Conservation (phyloP, 257 asterid species). For the Osmanthus fragrans region DNA sequence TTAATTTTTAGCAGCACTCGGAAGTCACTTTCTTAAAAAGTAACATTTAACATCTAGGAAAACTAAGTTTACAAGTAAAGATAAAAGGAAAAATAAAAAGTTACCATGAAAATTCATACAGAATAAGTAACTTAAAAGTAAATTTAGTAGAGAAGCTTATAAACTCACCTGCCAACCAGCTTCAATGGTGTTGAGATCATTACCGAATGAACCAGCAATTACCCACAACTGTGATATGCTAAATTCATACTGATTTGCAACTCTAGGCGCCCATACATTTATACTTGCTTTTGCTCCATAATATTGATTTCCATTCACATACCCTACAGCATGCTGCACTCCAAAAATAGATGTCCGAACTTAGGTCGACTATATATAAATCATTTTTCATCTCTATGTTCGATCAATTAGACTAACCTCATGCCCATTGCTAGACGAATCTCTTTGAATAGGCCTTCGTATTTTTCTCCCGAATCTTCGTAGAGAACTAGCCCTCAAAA, state of each 20-base stretch:
- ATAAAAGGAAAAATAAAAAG: not conserved
- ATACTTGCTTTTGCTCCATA: conserved; percentile 92
- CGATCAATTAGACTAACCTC: conserved; percentile 48
- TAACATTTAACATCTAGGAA: too few relatives aligned
- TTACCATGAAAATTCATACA: not conserved
- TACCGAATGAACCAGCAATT: conserved; percentile 84
- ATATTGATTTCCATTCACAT: conserved; percentile 72
- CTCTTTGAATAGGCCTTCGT: conserved; percentile 51
- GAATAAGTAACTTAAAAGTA: too few relatives aligned
- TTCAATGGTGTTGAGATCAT: conserved; percentile 95
- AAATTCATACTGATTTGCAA: conserved; percentile 67
- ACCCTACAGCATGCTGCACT: conserved; percentile 89
- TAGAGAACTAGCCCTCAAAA: conserved; percentile 58
- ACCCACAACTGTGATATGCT: conserved; percentile 92
- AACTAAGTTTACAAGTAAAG: too few relatives aligned
- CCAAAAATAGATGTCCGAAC: not conserved
- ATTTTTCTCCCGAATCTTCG: conserved; percentile 61
- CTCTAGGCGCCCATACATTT: conserved; percentile 85
- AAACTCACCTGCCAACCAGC: conserved; percentile 96
- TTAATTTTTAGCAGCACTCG: not conserved
- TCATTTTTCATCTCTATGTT: not conserved
- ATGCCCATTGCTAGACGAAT: conserved; percentile 70
- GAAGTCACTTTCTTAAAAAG: not conserved
- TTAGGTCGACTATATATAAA: not conserved
- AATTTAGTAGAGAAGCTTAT: not conserved